Evolutionary conservation across 2,329 filamentous ascomycete species (phyloP), one percentile per base, ranked within the genome.

Genomic region (Aspergillus ibericus): DNA sequence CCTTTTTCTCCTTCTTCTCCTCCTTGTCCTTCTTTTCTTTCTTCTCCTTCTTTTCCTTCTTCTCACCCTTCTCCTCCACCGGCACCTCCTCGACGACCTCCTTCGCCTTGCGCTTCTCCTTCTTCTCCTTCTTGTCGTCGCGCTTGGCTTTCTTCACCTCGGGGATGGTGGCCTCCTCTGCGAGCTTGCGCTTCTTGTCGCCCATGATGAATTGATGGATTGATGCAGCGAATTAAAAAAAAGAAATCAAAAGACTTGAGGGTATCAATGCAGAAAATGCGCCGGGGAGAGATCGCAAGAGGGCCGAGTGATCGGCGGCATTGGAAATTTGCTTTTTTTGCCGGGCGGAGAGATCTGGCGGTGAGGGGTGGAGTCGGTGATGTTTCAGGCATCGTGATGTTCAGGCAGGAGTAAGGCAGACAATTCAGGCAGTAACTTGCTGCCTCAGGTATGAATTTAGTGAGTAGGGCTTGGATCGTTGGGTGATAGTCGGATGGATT

Each of bases 131-230:
- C 54, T 66, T 68, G 20, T 70, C 64, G 1, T 70, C 71, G 57
- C 68, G 68, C 60, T 73, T 73, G 50, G 66, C 62, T 65, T 74
- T 74, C 66, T 74, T 73, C 52, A 66, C 70, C 46, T 72, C 64
- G 2, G 69, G 67, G 58, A 66, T 62, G 53, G 66, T 61, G 7
- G 61, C 46, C 4, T 69, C 66, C 58, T 73, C 67, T n/a, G 65
- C 64, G 63, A 73, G 70, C 67, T 76, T 76, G 68, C 74, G 74
- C 67, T 75, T 74, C 60, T 71, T 75, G 60, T 75, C 72, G 53
- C 69, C 66, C 72, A 75, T 76, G 66, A 56, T 69, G 53, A 35
- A 25, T 38, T 27, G 10, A 1, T 4, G 0, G 34, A 29, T 29
- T n/a, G 4, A 16, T 18, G 25, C 5, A 12, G 16, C 32, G 25